A percentile compares a stretch with the other conserved stretches of the same genome.
Conservation (phyloP, 202 grass and related monocot genomes). For the Dendrocalamus latiflorus region DNA sequence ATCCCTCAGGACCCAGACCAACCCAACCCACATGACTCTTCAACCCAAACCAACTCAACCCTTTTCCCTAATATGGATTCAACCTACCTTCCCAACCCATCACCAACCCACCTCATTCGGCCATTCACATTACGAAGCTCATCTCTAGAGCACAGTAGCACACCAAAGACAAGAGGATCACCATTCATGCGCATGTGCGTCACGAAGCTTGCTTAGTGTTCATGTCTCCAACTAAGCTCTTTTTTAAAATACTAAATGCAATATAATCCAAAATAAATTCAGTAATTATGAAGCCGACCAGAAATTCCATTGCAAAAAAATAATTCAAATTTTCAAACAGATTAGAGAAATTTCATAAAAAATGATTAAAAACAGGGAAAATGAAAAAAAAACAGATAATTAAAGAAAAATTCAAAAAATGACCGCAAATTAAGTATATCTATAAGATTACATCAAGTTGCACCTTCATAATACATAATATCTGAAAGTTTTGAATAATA, state of each 20-base stretch:
- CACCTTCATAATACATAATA: background rate
- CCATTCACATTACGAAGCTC: background rate
- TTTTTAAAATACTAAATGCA: background rate
- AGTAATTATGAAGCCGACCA: background rate
- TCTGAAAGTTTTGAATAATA: background rate
- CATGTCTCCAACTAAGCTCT: background rate
- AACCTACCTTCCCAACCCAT: no score
- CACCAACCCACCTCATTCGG: background rate
- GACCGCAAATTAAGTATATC: background rate
- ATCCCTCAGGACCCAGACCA: no score
- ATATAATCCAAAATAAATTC: background rate
- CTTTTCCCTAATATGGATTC: no score
- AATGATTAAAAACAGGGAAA: background rate
- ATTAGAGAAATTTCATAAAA: background rate
- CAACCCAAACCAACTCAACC: no score
- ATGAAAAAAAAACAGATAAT: background rate
- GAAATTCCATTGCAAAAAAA: background rate
- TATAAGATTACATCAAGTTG: background rate
- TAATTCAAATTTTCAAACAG: background rate
- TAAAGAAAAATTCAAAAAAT: background rate
- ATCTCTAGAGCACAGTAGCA: background rate
- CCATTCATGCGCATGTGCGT: accelerated
- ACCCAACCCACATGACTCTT: no score
- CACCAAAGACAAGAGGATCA: background rate
- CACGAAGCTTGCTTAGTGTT: background rate